Evolutionary conservation across 2,329 filamentous ascomycete species (phyloP), one percentile per base, ranked within the genome.

Genomic region (Zelopaecilomyces penicillatus): DNA sequence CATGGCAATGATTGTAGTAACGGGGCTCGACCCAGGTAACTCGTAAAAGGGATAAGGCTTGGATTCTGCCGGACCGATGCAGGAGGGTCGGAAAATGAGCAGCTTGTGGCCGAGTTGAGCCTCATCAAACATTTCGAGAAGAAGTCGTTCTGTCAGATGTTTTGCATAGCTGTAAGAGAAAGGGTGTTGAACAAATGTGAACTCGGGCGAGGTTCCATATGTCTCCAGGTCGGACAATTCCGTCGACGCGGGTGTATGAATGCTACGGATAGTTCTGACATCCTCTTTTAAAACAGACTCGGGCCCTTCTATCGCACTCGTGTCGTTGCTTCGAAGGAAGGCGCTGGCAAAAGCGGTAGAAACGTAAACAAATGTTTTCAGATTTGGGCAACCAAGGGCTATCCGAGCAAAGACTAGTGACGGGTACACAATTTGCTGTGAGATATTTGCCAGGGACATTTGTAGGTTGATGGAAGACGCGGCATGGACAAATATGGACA

Each of bases 391-490:
- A 7, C 35, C n/a, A 2, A 37, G 35, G 28, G 35, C 35, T 12
- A 37, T n/a, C n/a, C 28, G 12, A 8, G 35, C 35, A 37, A 37
- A 2, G 2, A 4, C 35, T 3, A 37, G 4, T 4, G 35, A 8
- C 28, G 35, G 35, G n/a, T 37, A 37, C 28, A 37, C 19, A 5
- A 44, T n/a, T 5, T 27, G 26, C 7, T 31, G 8, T 10, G 42
- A 35, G 11, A 44, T 32, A 28, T 34, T 8, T 27, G 11, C n/a
- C 28, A 44, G 11, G 6, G 10, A 9, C 10, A 7, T 27, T 19
- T 37, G 39, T 6, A 44, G 36, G 10, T 44, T 39, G 5, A 44
- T 39, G 5, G 35, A 39, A 27, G 42, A 44, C 6, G 42, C 36
- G 27, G 28, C 36, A 27, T 44, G 42, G 5, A 44, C 33, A 26